phyloP scores from a whole-genome alignment of 1,139 yeast genomes.

The Pichia sorboxylosa region DNA sequence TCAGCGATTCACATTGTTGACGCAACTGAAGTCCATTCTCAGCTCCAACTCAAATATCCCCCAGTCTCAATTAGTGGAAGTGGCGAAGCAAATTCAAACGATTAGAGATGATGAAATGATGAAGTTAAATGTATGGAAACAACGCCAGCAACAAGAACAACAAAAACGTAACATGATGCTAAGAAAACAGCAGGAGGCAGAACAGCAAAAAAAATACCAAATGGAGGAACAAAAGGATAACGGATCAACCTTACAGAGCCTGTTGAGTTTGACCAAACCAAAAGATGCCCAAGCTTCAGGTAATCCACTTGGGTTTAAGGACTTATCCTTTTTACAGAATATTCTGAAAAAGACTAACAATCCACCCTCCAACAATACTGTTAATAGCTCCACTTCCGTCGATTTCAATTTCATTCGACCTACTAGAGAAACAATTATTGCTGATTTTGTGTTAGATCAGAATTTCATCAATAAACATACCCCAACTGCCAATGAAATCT shows the following conservation, averaged over 20 bases:
- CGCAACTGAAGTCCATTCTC: conserved; percentile 32
- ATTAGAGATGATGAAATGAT: conserved; percentile 23
- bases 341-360: conserved; percentile 15
- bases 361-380: neutral
- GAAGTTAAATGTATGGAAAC: conserved; percentile 17
- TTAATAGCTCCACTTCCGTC: conserved; percentile 1
- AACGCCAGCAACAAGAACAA: conserved; percentile 15
- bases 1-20: conserved; percentile 31
- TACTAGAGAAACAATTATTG: conserved; percentile 13
- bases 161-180: no score
- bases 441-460: conserved; percentile 23
- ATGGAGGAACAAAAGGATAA: conserved; percentile 10
- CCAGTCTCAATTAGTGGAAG: conserved; percentile 29
- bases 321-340: conserved; percentile 17
- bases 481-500: conserved; percentile 24
- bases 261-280: neutral
- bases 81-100: conserved; percentile 21
- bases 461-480: conserved; percentile 28
- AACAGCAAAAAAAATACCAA: conserved; percentile 16
- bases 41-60: conserved; percentile 25
- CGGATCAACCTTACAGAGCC: neutral
- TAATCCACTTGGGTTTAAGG: conserved; percentile 16
- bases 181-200: conserved; percentile 11
- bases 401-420: conserved; percentile 15
- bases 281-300: conserved; percentile 1